These are phyloP conservation scores for Kazachstania taianensis DNA, from an alignment of 805 yeast genomes.

Conservation along the genomic window DNA sequence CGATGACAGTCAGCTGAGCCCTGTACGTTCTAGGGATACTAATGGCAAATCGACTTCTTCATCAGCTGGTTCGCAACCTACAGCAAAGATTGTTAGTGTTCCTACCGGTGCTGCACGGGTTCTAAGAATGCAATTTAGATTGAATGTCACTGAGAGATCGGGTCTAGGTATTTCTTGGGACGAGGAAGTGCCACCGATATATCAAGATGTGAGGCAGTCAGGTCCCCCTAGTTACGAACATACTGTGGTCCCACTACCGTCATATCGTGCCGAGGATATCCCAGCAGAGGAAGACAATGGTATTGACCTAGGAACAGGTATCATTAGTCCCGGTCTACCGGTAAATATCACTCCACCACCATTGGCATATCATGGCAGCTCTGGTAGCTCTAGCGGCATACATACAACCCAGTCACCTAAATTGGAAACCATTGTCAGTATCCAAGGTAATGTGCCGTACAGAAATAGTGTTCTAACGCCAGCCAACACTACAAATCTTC, in stretches of 20 bases:
- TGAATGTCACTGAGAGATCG: constrained; percentile 77
- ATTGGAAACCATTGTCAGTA: constrained; percentile 21
- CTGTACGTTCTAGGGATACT: constrained; percentile 8
- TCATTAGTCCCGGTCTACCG: constrained; percentile 3
- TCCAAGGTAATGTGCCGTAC: constrained; percentile 25
- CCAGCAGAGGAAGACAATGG: background rate
- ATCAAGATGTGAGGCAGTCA: constrained; percentile 69
- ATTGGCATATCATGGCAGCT: constrained; percentile 18
- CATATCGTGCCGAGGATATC: background rate
- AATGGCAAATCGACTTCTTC: constrained; percentile 3
- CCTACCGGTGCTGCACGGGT: constrained; percentile 96
- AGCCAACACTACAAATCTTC: constrained; percentile 21
- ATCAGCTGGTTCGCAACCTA: constrained; percentile 1
- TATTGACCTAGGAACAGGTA: background rate
- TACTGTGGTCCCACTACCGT: constrained; percentile 8
- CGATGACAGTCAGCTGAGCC: constrained; percentile 10
- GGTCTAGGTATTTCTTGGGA: constrained; percentile 98
- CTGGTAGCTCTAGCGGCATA: constrained; percentile 1
- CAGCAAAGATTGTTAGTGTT: constrained; percentile 39
- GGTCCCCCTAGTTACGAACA: constrained; percentile 76
- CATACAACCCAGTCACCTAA: constrained; percentile 17
- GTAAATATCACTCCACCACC: constrained; percentile 19
- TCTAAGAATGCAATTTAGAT: constrained; percentile 83
- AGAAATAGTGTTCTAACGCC: constrained; percentile 24
- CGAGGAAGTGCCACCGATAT: constrained; percentile 97